Percentiles rank a stretch among this genome's conserved stretches.
Conservation (phyloP, 768 basidiomycete genomes). For the Suillus occidentalis region DNA sequence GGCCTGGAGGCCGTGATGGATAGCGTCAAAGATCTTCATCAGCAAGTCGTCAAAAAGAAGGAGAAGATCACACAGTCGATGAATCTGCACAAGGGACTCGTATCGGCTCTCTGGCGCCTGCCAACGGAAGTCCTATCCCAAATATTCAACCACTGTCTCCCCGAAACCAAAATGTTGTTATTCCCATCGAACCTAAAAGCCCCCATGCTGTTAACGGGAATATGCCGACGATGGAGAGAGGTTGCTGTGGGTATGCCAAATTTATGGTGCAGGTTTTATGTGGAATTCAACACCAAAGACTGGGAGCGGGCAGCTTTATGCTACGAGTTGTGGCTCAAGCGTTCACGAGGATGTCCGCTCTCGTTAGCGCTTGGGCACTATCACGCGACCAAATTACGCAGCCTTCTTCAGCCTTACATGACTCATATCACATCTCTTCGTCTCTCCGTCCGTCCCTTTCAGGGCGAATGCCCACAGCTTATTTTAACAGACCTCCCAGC, state of each 20-base stretch:
- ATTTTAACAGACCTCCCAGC: constrained; percentile 11
- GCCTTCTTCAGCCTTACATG: constrained; percentile 21
- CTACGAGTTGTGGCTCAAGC: constrained; percentile 14
- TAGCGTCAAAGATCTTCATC: constrained; percentile 12
- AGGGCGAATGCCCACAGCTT: not conserved
- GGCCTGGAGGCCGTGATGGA: constrained; percentile 16
- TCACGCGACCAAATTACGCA: constrained; percentile 1
- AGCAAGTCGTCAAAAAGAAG: constrained; percentile 19
- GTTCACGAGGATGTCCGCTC: constrained; percentile 18
- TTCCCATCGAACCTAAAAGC: constrained; percentile 13
- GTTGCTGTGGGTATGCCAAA: constrained; percentile 40
- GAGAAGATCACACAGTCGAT: constrained; percentile 20
- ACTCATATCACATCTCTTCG: constrained; percentile 6
- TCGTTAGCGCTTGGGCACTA: constrained; percentile 21
- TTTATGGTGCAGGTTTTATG: constrained; percentile 47
- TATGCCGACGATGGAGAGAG: constrained; percentile 44
- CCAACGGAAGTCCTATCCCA: constrained; percentile 48
- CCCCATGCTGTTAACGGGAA: constrained; percentile 40
- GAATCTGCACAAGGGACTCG: constrained; percentile 22
- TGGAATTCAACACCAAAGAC: constrained; percentile 6
- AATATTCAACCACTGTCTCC: constrained; percentile 43
- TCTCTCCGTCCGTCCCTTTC: not conserved
- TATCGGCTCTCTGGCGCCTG: constrained; percentile 36
- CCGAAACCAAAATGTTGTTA: constrained; percentile 5
- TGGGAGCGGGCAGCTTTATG: constrained; percentile 16